Conservation (phyloP, 768 basidiomycete species). For the Boletus vinaceobasis region DNA sequence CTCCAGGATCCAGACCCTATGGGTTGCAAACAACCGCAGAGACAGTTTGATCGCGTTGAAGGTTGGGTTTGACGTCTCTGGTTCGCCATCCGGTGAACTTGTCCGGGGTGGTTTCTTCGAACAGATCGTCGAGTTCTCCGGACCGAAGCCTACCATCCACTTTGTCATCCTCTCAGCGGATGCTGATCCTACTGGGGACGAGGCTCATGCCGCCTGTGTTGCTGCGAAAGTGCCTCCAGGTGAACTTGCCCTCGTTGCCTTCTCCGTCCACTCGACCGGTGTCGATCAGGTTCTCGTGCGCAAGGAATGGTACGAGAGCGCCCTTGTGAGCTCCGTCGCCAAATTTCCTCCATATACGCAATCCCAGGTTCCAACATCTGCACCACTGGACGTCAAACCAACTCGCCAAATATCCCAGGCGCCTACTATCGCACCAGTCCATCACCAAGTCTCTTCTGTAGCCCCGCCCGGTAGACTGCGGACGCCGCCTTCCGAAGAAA, state of each 20-base stretch:
- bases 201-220: conserved; percentile 79
- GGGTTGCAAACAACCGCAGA: conserved; percentile 83
- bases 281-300: conserved; percentile 86
- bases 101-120: conserved; percentile 66
- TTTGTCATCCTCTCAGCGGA: conserved; percentile 86
- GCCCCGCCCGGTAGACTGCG: conserved; percentile 46
- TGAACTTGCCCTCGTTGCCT: conserved; percentile 78
- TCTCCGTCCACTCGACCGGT: conserved; percentile 86
- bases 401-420: conserved; percentile 28
- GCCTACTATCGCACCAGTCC: conserved; percentile 17
- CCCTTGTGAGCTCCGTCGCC: conserved; percentile 49
- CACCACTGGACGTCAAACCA: conserved; percentile 22
- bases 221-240: conserved; percentile 76
- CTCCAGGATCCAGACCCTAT: conserved; percentile 78
- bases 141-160: conserved; percentile 83
- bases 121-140: conserved; percentile 78
- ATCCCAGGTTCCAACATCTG: conserved; percentile 27
- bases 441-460: conserved; percentile 16
- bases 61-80: conserved; percentile 60
- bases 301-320: conserved; percentile 81
- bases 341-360: conserved; percentile 57
- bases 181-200: conserved; percentile 77
- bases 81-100: conserved; percentile 59
- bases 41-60: conserved; percentile 82
- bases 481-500: conserved; percentile 74